Evolutionary conservation across 2,329 filamentous ascomycete genomes (phyloP).

Genomic region (Fusarium protoensiforme): DNA sequence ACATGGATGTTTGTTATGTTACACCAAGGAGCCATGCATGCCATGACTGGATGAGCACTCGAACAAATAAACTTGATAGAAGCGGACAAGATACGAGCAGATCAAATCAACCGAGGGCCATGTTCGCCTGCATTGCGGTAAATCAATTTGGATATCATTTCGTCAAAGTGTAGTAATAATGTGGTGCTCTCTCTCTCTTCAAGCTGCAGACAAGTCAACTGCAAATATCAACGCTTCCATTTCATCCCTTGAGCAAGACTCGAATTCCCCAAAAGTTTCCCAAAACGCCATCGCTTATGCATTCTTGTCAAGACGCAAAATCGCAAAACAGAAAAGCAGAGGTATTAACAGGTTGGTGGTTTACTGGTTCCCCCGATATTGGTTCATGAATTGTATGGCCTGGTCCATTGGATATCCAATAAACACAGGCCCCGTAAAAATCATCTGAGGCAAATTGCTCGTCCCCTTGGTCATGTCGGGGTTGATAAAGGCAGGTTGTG

Average conservation of each 20-base stretch:
- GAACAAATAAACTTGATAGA: slow-evolving; percentile 5
- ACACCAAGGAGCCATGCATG: background rate
- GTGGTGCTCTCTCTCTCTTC: slow-evolving; percentile 5
- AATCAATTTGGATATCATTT: slow-evolving; percentile 38
- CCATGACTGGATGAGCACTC: background rate
- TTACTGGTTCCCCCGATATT: slow-evolving; percentile 54
- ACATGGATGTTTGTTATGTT: slow-evolving; percentile 13
- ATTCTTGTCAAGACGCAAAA: slow-evolving; percentile 19
- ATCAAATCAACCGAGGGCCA: background rate
- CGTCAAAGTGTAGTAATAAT: slow-evolving; percentile 23
- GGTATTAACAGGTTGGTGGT: slow-evolving; percentile 1
- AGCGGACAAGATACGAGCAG: slow-evolving; percentile 4
- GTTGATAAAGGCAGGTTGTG: slow-evolving; percentile 66
- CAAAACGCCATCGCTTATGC: slow-evolving; percentile 48
- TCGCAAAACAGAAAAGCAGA: slow-evolving; percentile 16
- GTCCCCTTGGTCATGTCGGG: slow-evolving; percentile 49
- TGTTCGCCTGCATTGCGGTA: slow-evolving; percentile 7
- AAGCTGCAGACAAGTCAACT: background rate
- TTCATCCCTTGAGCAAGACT: background rate
- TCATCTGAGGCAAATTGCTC: slow-evolving; percentile 70
- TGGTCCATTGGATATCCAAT: slow-evolving; percentile 90
- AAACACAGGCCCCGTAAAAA: slow-evolving; percentile 94
- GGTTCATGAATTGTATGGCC: slow-evolving; percentile 79
- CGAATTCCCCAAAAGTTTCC: slow-evolving; percentile 8
- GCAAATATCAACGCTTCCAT: slow-evolving; percentile 28